These are phyloP conservation scores for Verticillium alfalfae DNA, from an alignment of 2,329 filamentous ascomycete genomes.

Conservation along the genomic window DNA sequence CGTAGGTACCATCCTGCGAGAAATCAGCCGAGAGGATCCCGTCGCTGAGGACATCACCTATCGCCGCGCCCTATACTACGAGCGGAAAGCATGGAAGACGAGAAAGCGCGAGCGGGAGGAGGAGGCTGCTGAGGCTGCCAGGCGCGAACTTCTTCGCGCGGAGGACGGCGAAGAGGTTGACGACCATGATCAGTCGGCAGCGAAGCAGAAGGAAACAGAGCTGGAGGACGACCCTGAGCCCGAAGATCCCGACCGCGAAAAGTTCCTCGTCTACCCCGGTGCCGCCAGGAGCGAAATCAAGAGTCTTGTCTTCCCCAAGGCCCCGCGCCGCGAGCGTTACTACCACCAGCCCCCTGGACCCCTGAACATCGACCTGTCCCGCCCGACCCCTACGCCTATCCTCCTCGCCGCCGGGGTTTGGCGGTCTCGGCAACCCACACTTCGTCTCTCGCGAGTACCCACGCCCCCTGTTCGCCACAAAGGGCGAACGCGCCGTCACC, in stretches of 20 bases:
- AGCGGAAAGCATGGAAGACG: conserved; percentile 12
- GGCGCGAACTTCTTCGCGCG: conserved; percentile 9
- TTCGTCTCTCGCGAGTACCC: conserved; percentile 73
- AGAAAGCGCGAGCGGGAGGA: conserved; percentile 6
- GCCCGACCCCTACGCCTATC: conserved; percentile 76
- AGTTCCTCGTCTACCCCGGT: conserved; percentile 85
- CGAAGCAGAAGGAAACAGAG: conserved; percentile 7
- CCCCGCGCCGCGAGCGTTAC: conserved; percentile 45
- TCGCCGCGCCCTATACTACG: conserved; percentile 4
- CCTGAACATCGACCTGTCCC: conserved; percentile 66
- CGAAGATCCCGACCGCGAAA: conserved; percentile 51
- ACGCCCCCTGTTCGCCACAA: conserved; percentile 82
- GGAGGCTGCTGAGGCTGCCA: conserved; percentile 4
- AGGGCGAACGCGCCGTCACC: conserved; percentile 72
- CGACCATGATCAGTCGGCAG: neutral
- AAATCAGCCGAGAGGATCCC: conserved; percentile 74
- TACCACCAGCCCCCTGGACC: conserved; percentile 68
- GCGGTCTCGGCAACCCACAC: conserved; percentile 89
- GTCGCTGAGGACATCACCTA: conserved; percentile 55
- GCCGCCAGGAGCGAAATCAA: conserved; percentile 64
- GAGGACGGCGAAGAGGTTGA: conserved; percentile 5
- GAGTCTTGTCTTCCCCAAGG: conserved; percentile 40
- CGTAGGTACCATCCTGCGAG: conserved; percentile 83
- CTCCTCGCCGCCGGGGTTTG: conserved; percentile 85
- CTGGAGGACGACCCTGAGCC: conserved; percentile 32